A percentile compares a stretch with the other conserved stretches of the same genome.
These are phyloP conservation scores for Thalassiosira delicatula DNA, from an alignment of 352 stramenopile genomes.

Conservation along the genomic window DNA sequence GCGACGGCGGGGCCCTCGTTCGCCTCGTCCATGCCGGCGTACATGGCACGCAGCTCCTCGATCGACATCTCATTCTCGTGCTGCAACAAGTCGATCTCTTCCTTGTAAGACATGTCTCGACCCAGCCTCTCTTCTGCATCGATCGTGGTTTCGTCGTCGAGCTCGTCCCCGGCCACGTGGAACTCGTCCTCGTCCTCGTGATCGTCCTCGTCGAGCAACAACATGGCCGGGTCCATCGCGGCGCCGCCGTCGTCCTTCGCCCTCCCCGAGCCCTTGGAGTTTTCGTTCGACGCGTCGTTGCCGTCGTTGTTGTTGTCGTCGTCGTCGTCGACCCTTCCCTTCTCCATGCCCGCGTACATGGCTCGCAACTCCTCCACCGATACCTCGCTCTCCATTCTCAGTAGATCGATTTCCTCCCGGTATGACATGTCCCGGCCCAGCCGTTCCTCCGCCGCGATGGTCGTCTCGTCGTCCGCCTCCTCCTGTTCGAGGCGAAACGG, in stretches of 20 bases:
- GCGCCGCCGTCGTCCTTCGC: not conserved
- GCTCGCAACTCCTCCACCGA: not conserved
- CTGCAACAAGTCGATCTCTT: slow-evolving; percentile 89
- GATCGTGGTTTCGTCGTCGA: slow-evolving; percentile 93
- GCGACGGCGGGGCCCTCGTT: not conserved
- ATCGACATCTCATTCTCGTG: slow-evolving; percentile 91
- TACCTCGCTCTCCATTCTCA: slow-evolving; percentile 64
- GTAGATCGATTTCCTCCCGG: slow-evolving; percentile 79
- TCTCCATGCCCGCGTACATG: not conserved
- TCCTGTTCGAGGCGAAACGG: slow-evolving; percentile 65
- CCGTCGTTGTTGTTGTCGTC: not conserved
- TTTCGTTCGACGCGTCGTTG: not conserved
- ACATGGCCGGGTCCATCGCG: not conserved
- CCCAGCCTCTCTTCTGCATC: slow-evolving; percentile 86
- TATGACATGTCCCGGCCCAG: slow-evolving; percentile 70
- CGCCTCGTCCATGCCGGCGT: slow-evolving; percentile 54
- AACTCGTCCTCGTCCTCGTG: slow-evolving; percentile 78
- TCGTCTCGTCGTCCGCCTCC: slow-evolving; percentile 88
- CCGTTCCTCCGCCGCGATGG: slow-evolving; percentile 87
- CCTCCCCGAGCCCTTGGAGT: not conserved
- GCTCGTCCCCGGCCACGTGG: slow-evolving; percentile 33
- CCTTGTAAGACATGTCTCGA: slow-evolving; percentile 78
- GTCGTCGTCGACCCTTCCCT: not conserved
- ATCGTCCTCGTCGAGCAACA: slow-evolving; percentile 70
- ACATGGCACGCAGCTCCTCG: slow-evolving; percentile 88